Conservation (phyloP, 1,139 yeast species). For the Eremothecium gossypii region DNA sequence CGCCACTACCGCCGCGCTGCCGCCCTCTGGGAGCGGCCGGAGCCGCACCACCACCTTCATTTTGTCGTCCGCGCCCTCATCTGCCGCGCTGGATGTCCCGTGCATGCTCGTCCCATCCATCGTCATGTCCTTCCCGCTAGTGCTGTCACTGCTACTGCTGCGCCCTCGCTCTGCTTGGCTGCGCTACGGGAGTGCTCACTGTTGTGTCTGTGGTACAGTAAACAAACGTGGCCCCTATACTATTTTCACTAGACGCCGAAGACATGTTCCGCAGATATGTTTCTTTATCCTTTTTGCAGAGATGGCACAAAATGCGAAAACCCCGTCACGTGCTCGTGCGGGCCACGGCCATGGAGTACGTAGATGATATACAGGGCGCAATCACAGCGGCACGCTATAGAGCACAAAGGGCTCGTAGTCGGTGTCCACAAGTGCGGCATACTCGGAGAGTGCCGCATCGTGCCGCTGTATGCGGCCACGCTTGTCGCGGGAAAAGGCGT, state of each 20-base stretch:
- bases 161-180: no score
- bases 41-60: conserved; percentile 3
- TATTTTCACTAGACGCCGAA: no score
- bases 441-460: conserved; percentile 65
- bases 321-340: not conserved
- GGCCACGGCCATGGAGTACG: not conserved
- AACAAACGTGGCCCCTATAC: not conserved
- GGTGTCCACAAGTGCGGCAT: conserved; percentile 83
- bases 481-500: conserved; percentile 59
- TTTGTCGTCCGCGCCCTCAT: not conserved
- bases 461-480: conserved; percentile 51
- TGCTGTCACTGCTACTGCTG: no score
- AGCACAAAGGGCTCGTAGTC: conserved; percentile 94
- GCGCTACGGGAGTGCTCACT: no score
- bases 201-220: not conserved
- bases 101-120: conserved; percentile 1
- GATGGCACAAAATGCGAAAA: conserved; percentile 3
- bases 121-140: not conserved
- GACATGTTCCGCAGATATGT: not conserved
- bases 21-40: not conserved
- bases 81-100: conserved; percentile 1
- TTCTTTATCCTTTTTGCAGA: not conserved
- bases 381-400: conserved; percentile 39
- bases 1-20: not conserved
- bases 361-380: no score